A percentile compares a stretch with the other conserved stretches of the same genome.
These are phyloP conservation scores for Colletotrichum lindemuthianum DNA, from an alignment of 2,329 filamentous ascomycete species.

Conservation along the genomic window DNA sequence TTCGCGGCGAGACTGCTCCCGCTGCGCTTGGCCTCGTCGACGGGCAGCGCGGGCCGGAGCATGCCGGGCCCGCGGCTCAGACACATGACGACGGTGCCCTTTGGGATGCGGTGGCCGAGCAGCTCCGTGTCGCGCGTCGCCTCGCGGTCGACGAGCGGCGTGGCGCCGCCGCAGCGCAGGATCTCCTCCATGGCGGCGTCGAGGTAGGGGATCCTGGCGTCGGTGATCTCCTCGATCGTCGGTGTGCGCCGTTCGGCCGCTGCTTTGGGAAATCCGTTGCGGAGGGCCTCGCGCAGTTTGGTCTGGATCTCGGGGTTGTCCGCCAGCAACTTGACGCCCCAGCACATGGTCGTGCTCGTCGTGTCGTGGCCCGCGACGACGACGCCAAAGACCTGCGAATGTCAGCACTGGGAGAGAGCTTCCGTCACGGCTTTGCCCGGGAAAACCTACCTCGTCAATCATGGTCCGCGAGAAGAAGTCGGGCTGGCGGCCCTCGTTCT, in stretches of 20 bases:
- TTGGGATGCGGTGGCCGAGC: constrained; percentile 46
- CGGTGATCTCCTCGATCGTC: constrained; percentile 43
- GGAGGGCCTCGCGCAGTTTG: constrained; percentile 17
- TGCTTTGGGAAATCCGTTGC: constrained; percentile 32
- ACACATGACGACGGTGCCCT: constrained; percentile 46
- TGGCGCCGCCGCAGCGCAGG: constrained; percentile 44
- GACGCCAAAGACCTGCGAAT: constrained; percentile 40
- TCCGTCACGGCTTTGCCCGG: too few species aligned
- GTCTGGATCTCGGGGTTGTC: constrained; percentile 21
- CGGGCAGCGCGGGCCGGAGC: constrained; percentile 39
- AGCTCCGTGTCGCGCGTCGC: constrained; percentile 46
- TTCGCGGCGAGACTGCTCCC: constrained; percentile 38
- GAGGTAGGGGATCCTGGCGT: constrained; percentile 44
- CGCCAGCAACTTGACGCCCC: constrained; percentile 41
- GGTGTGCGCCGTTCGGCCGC: constrained; percentile 40
- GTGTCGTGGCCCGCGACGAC: constrained; percentile 45
- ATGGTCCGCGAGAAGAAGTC: constrained; percentile 22
- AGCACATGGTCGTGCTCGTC: constrained; percentile 41
- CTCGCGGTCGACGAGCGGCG: constrained; percentile 43
- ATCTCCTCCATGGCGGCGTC: constrained; percentile 51
- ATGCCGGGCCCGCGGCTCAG: constrained; percentile 43
- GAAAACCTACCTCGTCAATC: constrained; percentile 22
- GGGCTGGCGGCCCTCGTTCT: constrained; percentile 31
- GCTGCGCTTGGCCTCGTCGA: constrained; percentile 44
- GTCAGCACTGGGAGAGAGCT: not conserved